These are phyloP conservation scores for Globisporangium yorkense DNA, from an alignment of 352 stramenopile genomes.

Conservation along the genomic window DNA sequence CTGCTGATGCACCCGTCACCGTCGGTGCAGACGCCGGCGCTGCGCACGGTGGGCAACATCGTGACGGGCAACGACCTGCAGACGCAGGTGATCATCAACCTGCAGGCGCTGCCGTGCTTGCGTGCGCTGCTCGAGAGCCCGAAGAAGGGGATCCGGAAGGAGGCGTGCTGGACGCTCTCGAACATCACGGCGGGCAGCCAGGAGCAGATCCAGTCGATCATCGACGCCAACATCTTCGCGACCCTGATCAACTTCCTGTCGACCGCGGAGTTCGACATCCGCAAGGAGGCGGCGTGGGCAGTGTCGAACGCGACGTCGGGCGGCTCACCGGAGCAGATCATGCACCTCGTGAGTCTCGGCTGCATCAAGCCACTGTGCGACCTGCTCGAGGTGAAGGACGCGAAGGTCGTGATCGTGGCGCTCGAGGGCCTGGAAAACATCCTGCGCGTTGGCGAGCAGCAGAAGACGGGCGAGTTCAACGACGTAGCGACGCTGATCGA, in stretches of 20 bases:
- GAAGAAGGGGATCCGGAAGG: conserved; percentile 99
- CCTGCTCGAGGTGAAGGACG: conserved; percentile 94
- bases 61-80: conserved; percentile 99
- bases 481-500: conserved; percentile 94
- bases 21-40: conserved; percentile 78
- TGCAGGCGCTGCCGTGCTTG: conserved; percentile 95
- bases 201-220: conserved; percentile 98
- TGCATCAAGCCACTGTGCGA: conserved; percentile 98
- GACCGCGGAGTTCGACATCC: conserved; percentile 96
- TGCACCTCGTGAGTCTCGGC: conserved; percentile 93
- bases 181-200: conserved; percentile 99
- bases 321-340: conserved; percentile 94
- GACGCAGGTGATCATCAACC: conserved; percentile 99
- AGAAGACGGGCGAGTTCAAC: conserved; percentile 86
- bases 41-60: conserved; percentile 96
- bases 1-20: conserved; percentile 84
- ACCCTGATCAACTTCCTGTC: conserved; percentile 95
- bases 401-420: conserved; percentile 98
- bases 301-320: conserved; percentile 88
- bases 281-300: conserved; percentile 83
- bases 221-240: conserved; percentile 97
- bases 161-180: conserved; percentile 99
- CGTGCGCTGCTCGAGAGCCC: conserved; percentile 91
- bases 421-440: conserved; percentile 99
- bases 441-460: conserved; percentile 85